Conservation (phyloP, 2,329 filamentous ascomycete species). For the Stemphylium beticola region DNA sequence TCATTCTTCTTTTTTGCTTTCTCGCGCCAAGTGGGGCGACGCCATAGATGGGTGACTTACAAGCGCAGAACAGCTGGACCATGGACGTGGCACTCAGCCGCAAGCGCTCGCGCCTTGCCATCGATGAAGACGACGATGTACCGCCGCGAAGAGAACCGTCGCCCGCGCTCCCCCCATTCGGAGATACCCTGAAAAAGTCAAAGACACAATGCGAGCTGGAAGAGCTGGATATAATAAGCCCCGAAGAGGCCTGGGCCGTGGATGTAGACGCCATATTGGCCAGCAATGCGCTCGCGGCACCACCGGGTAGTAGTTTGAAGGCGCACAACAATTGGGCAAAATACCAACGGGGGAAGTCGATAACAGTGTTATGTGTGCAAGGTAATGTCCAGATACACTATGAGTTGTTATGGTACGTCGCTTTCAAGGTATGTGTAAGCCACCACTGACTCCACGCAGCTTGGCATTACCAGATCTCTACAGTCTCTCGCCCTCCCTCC, state of each 20-base stretch:
- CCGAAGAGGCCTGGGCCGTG: slow-evolving; percentile 41
- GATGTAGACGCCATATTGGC: slow-evolving; percentile 40
- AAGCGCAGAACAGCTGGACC: slow-evolving; percentile 27
- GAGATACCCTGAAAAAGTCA: slow-evolving; percentile 43
- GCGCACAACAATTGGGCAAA: slow-evolving; percentile 38
- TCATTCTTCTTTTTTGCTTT: background rate
- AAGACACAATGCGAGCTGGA: slow-evolving; percentile 46
- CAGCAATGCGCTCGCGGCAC: slow-evolving; percentile 30
- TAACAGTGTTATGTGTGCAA: slow-evolving; percentile 43
- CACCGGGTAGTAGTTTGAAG: slow-evolving; percentile 21
- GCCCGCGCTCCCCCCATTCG: slow-evolving; percentile 22
- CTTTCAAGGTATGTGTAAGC: background rate
- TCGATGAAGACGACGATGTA: slow-evolving; percentile 34
- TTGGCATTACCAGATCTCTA: slow-evolving; percentile 39
- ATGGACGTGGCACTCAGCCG: slow-evolving; percentile 40
- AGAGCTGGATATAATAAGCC: slow-evolving; percentile 37
- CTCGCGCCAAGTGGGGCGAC: background rate
- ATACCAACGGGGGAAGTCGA: slow-evolving; percentile 24
- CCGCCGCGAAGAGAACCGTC: slow-evolving; percentile 28
- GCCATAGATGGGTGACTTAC: slow-evolving; percentile 25
- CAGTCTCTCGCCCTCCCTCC: slow-evolving; percentile 38
- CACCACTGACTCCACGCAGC: slow-evolving; percentile 19
- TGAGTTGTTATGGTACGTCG: slow-evolving; percentile 42
- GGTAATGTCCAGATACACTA: slow-evolving; percentile 45
- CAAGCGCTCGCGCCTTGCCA: slow-evolving; percentile 42